Base-by-base conservation (phyloP, 1,284 basidiomycete species). In the Marasmius sp. region DNA sequence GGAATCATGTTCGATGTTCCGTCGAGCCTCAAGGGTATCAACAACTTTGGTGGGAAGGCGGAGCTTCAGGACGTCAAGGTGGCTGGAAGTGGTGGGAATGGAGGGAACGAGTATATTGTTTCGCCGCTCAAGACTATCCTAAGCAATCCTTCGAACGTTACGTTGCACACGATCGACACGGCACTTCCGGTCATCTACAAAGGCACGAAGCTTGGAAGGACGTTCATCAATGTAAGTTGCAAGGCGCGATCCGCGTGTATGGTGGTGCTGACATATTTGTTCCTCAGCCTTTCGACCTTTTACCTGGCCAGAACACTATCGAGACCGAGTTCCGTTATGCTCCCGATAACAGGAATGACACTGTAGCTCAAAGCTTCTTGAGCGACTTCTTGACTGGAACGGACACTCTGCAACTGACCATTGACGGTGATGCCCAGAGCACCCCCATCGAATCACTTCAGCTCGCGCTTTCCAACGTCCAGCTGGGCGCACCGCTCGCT, bases 81-180 rank as follows among this genome's bases (percentile, higher is more conserved):
- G 22, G 74, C 78, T 20, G 88, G 87, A 34, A 88, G 87, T 64
- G 86, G 87, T 41, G 85, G 86, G 49, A 72, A 73, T 55, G 82
- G 81, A 27, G 85, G 85, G 11, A 77, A 77, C 65, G 75, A 87
- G 70, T 90, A 77, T 67, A 79, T 89, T 55, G 70, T 79, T 27
- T 68, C 84, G 3, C 86, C 85, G 2, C 72, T 89, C 34, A 84
- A 77, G 0, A 81, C 85, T 11, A 77, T 72, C 36, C 75, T 91
- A 55, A 69, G 85, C 47, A 91, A 91, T 66, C 89, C 88, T 8
- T 89, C 88, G 7, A 88, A 91, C 68, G 73, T 92, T 45, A 86
- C 88, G 2, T 76, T 93, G 39, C 72, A 80, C 61, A 91, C 89
- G 9, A 78, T 81, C 60, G 79, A 83, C 60, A 77, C 88, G 20